Evolutionary conservation across 108 stramenopile genomes (phyloP).

Genomic region (Aurantiochytrium sp.): DNA sequence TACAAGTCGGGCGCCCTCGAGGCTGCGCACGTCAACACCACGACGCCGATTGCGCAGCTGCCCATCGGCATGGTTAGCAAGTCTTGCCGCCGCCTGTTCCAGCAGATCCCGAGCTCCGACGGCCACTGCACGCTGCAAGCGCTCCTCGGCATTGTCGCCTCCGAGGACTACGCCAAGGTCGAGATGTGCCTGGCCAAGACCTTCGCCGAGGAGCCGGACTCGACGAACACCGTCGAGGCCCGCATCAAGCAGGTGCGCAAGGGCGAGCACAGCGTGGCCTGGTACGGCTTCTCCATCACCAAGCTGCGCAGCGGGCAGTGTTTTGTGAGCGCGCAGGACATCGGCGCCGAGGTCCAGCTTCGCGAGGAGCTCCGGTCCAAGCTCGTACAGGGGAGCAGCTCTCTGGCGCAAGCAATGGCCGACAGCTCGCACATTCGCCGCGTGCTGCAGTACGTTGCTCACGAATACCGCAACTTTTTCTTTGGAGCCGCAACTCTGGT

Average conservation of each 20-base stretch:
- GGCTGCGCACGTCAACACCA: not conserved
- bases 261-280: not conserved
- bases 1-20: not conserved
- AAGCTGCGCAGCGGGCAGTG: not conserved
- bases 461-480: not conserved
- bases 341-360: not conserved
- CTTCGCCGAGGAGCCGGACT: not conserved
- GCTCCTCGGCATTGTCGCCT: not conserved
- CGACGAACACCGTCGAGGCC: not conserved
- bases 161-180: not conserved
- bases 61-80: not conserved
- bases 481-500: not conserved
- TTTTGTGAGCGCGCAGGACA: not conserved
- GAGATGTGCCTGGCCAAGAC: not conserved
- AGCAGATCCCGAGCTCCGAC: not conserved
- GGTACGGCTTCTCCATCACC: not conserved
- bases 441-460: not conserved
- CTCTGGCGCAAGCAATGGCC: not conserved
- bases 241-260: not conserved
- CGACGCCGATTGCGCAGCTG: not conserved
- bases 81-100: not conserved
- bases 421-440: not conserved
- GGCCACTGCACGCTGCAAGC: not conserved
- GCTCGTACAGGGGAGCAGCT: not conserved
- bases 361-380: not conserved